Base-by-base conservation (phyloP, 345 rosid genomes). In the Ceriops decandra region DNA sequence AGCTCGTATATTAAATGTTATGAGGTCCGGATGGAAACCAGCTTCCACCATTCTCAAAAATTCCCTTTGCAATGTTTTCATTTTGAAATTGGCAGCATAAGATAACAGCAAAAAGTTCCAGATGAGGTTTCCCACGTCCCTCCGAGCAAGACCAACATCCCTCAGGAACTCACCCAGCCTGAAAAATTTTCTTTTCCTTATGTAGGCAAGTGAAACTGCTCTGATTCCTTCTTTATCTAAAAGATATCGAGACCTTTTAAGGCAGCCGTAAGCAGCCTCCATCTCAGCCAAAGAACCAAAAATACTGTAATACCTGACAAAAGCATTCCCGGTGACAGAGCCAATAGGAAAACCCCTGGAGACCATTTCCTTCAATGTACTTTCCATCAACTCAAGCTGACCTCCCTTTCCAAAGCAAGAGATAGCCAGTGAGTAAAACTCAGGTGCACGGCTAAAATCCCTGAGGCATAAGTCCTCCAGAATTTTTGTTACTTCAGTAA, bases 51-150 rank as follows among this genome's bases (percentile, higher is more conserved):
- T 90, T 53, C 65, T 71, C 67, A 84, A 49, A 79, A 86, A 91
- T 47, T 86, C 95, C 70, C 90, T 85, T 72, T 93, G 96, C 85
- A 93, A 76, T 76, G 79, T 87, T 75, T 93, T 93, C 96, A 93
- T 89, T 82, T 93, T 93, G 57, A 93, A 93, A 38, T 83, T 85
- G 54, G 87, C 90, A 11, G 97, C 96, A 72, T 77, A 89, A 4
- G 96, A 90, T 57, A 93, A 74, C 57, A 93, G 77, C 73, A 90
- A 69, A 35, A 85, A 81, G 74, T 93, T 93, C 97, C 98, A 90
- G 16, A 87, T 63, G 28, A 90, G 70, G 75, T 86, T 89, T 30
- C 91, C 92, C 7, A 86, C 70, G 73, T 86, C 65, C 70, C 76
- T 85, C 78, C 96, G 75, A 27, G 78, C 74, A 57, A 93, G 90